These are phyloP conservation scores for Starmera pachycereana DNA, from an alignment of 805 yeast species.

Conservation along the genomic window DNA sequence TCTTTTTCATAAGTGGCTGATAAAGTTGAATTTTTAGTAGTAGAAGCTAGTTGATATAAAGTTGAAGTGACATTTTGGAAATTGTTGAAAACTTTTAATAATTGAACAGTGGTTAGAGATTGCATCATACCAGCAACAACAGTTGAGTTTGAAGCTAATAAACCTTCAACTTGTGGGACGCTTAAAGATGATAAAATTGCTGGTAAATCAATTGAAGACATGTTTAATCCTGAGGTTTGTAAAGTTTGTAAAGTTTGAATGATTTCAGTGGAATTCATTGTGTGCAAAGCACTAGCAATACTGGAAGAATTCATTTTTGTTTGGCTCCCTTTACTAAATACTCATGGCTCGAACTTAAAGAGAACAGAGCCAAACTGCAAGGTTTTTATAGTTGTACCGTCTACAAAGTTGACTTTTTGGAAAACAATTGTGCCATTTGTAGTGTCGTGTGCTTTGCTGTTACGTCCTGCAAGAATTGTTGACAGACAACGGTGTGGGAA, in stretches of 20 bases:
- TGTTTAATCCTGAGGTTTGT: constrained; percentile 35
- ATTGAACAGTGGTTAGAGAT: constrained; percentile 11
- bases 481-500: too few relatives aligned
- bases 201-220: constrained; percentile 57
- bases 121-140: constrained; percentile 11
- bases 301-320: constrained; percentile 10
- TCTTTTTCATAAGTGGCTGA: constrained; percentile 2
- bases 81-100: constrained; percentile 7
- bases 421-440: too few relatives aligned
- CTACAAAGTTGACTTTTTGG: too few relatives aligned
- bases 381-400: too few relatives aligned
- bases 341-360: neutral
- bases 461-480: too few relatives aligned
- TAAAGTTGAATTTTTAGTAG: constrained; percentile 2
- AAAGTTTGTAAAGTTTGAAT: constrained; percentile 10
- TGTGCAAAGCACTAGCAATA: constrained; percentile 11
- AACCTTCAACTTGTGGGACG: constrained; percentile 16
- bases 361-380: neutral
- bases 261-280: constrained; percentile 16
- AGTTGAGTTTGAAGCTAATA: constrained; percentile 13
- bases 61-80: constrained; percentile 15
- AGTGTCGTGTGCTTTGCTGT: too few relatives aligned
- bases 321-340: neutral
- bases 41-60: constrained; percentile 10
- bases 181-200: constrained; percentile 28